Evolutionary conservation across 768 basidiomycete genomes (phyloP).

Genomic region (Mycena metata): DNA sequence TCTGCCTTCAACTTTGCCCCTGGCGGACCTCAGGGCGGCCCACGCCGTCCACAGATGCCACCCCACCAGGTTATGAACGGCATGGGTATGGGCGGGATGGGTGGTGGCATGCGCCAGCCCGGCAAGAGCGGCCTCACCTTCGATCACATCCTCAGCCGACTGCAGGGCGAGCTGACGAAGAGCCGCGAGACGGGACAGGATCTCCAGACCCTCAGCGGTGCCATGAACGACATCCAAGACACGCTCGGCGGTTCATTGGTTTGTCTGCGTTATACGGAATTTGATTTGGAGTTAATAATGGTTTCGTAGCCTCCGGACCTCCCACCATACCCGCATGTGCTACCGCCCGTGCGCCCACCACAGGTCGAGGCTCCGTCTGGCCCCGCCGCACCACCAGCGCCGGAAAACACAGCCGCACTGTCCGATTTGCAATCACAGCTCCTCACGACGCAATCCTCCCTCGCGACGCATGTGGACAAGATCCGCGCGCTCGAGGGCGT

Average conservation of each 20-base stretch:
- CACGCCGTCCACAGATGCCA: slow-evolving; percentile 70
- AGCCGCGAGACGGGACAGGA: slow-evolving; percentile 94
- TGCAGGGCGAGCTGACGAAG: slow-evolving; percentile 96
- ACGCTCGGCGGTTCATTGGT: slow-evolving; percentile 89
- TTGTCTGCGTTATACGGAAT: slow-evolving; percentile 46
- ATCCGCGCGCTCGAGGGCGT: slow-evolving; percentile 86
- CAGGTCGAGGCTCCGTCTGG: slow-evolving; percentile 33
- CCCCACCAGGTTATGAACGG: slow-evolving; percentile 73
- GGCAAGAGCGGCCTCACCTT: slow-evolving; percentile 92
- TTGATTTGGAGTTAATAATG: slow-evolving; percentile 27
- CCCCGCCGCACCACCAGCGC: slow-evolving; percentile 41
- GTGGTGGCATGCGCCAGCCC: slow-evolving; percentile 75
- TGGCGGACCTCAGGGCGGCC: slow-evolving; percentile 46
- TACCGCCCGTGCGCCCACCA: slow-evolving; percentile 75
- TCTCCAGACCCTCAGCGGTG: slow-evolving; percentile 77
- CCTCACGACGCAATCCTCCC: slow-evolving; percentile 83
- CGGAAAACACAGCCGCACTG: slow-evolving; percentile 46
- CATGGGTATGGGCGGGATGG: slow-evolving; percentile 88
- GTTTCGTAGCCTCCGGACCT: slow-evolving; percentile 66
- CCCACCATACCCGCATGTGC: slow-evolving; percentile 71
- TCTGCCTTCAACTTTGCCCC: slow-evolving; percentile 40
- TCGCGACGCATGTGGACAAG: slow-evolving; percentile 84
- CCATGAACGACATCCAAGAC: slow-evolving; percentile 94
- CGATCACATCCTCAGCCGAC: slow-evolving; percentile 88
- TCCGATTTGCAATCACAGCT: slow-evolving; percentile 86